Evolutionary conservation across 352 stramenopile species (phyloP).

Genomic region (Phytophthora parvispora): DNA sequence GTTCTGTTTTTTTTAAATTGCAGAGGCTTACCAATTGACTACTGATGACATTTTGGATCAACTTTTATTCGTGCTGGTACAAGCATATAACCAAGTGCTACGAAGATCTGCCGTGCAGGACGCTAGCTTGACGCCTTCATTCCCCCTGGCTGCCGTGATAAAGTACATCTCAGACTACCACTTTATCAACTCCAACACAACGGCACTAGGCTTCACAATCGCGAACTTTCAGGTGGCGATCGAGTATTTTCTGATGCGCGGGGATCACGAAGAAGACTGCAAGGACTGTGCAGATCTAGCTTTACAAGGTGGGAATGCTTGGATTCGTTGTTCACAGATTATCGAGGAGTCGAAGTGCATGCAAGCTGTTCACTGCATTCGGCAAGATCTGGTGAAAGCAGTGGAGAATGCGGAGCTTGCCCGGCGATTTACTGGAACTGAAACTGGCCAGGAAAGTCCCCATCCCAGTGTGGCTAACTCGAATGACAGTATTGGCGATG

Average conservation of each 20-base stretch:
- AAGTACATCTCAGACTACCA: constrained; percentile 84
- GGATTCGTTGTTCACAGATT: constrained; percentile 20
- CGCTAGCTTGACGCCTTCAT: constrained; percentile 23
- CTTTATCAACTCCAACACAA: constrained; percentile 89
- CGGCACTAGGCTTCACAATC: constrained; percentile 80
- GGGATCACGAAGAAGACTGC: constrained; percentile 33
- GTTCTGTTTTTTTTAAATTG: background rate
- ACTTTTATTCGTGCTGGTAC: constrained; percentile 74
- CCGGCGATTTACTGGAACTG: constrained; percentile 19
- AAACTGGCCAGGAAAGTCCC: constrained; percentile 21
- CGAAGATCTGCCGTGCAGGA: constrained; percentile 8
- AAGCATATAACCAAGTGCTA: constrained; percentile 44
- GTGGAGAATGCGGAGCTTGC: constrained; percentile 32
- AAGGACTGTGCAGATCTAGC: constrained; percentile 27
- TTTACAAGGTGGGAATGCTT: constrained; percentile 17
- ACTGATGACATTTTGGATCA: constrained; percentile 89
- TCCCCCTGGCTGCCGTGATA: constrained; percentile 68
- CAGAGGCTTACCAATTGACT: constrained; percentile 68
- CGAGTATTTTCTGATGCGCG: constrained; percentile 79
- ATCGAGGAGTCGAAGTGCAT: constrained; percentile 42
- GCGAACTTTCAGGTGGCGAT: constrained; percentile 86
- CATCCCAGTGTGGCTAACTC: background rate
- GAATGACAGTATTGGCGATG: background rate
- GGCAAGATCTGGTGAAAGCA: constrained; percentile 28
- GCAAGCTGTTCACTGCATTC: constrained; percentile 30